Conservation (phyloP, 2,329 filamentous ascomycete genomes). For the Exophiala dermatitidis region DNA sequence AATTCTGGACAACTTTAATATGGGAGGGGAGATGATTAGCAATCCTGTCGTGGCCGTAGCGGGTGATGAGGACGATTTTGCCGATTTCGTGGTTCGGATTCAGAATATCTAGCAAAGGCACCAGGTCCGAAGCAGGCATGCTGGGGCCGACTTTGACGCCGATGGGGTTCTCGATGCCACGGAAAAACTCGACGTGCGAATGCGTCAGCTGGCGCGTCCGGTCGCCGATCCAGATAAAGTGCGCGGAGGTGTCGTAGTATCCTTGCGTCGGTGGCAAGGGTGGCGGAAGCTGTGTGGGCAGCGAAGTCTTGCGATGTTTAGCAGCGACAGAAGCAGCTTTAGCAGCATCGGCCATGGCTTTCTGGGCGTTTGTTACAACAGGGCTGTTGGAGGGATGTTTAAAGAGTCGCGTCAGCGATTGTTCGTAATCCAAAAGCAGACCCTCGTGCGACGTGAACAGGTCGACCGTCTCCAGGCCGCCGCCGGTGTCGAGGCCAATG, state of each 20-base stretch:
- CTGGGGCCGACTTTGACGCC: slow-evolving; percentile 92
- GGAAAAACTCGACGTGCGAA: slow-evolving; percentile 95
- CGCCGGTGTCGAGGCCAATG: slow-evolving; percentile 78
- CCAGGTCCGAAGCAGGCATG: slow-evolving; percentile 68
- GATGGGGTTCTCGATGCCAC: slow-evolving; percentile 90
- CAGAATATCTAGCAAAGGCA: slow-evolving; percentile 71
- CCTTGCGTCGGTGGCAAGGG: slow-evolving; percentile 43
- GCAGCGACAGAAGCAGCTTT: neutral
- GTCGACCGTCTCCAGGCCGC: slow-evolving; percentile 83
- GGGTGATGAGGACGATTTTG: slow-evolving; percentile 92
- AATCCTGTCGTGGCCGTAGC: slow-evolving; percentile 79
- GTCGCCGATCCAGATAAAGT: slow-evolving; percentile 98
- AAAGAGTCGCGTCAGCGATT: slow-evolving; percentile 71
- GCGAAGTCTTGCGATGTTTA: slow-evolving; percentile 25
- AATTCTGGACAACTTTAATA: slow-evolving; percentile 79
- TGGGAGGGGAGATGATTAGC: slow-evolving; percentile 68
- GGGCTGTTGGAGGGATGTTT: slow-evolving; percentile 51
- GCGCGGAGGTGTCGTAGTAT: slow-evolving; percentile 90
- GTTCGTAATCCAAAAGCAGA: slow-evolving; percentile 87
- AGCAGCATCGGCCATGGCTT: too few relatives aligned
- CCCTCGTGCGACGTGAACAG: slow-evolving; percentile 95
- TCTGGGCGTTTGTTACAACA: slow-evolving; percentile 18
- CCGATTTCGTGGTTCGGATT: slow-evolving; percentile 77
- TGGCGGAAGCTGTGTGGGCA: slow-evolving; percentile 27
- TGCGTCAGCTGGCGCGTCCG: slow-evolving; percentile 88